Evolutionary conservation across 2,329 filamentous ascomycete species (phyloP), one percentile per base, ranked within the genome.

Genomic region (Ophiostoma sp.): DNA sequence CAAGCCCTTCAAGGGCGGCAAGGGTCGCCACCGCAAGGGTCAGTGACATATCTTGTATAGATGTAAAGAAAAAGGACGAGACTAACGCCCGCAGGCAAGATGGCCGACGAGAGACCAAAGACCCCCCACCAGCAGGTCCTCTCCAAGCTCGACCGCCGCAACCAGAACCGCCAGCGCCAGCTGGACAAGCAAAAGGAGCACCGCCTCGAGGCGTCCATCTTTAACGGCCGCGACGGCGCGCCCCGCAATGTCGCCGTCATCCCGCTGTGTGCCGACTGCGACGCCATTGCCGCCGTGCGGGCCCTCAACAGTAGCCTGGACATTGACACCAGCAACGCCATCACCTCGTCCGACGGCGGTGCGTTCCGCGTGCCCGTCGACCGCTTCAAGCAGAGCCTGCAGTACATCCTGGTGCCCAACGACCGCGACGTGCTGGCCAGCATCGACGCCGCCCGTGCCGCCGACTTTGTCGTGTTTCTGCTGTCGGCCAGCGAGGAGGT

Each of bases 101-200:
- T 94, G 67, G 89, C 84, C 70, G 82, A 87, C 76, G 91, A 96
- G 77, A 87, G 85, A 76, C 89, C 94, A 77, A 96, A 92, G 80
- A 97, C 94, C 20, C 92, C 92, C 70, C 93, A 97, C 79, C 95
- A 99, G 79, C 93, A 97, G 82, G 88, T 97, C 81, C 94, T 97
- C 92, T 96, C 93, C 71, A 99, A 98, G 81, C 87, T 99, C 79
- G 93, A 97, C 80, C 90, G 95, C 72, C 89, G 93, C 76, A 98
- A 99, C 80, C 93, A 96, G 83, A 92, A 93, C 75, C 94, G 94
- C 80, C 95, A 99, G 83, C 89, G 90, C 79, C 91, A 94, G 76
- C 83, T 91, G 73, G 84, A 89, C 75, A 97, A 98, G 80, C 89
- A 93, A 77, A 89, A 89, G 77, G 93, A 95, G 76, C 91, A 95